These are phyloP conservation scores for Tolypocladium tundrense DNA, from an alignment of 2,329 filamentous ascomycete species.

Conservation along the genomic window DNA sequence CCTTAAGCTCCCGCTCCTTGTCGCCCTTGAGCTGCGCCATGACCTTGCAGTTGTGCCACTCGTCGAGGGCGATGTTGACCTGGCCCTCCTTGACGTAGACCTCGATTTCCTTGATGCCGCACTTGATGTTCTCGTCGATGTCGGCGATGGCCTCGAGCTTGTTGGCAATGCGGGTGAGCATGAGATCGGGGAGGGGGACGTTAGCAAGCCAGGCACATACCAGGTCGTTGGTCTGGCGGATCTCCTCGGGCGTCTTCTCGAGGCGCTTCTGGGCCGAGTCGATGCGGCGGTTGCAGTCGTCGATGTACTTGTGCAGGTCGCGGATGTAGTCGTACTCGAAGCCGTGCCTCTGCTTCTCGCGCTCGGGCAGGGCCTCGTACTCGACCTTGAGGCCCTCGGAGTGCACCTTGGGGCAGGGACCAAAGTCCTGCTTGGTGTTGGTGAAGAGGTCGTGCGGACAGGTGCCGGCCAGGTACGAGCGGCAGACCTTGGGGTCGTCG, in stretches of 20 bases:
- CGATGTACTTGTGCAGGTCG: slow-evolving; percentile 93
- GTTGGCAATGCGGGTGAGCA: background rate
- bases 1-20: slow-evolving; percentile 79
- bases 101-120: slow-evolving; percentile 68
- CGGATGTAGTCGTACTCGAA: slow-evolving; percentile 97
- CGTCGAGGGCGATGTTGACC: slow-evolving; percentile 73
- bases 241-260: slow-evolving; percentile 97
- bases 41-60: slow-evolving; percentile 76
- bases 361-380: slow-evolving; percentile 63
- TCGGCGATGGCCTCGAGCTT: slow-evolving; percentile 75
- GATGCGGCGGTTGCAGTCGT: slow-evolving; percentile 91
- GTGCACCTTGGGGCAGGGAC: slow-evolving; percentile 79
- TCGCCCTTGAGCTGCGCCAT: slow-evolving; percentile 74
- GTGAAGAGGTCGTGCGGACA: slow-evolving; percentile 99
- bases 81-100: slow-evolving; percentile 23
- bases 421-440: slow-evolving; percentile 96
- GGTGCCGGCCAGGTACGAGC: slow-evolving; percentile 84
- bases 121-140: slow-evolving; percentile 65
- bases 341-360: slow-evolving; percentile 67
- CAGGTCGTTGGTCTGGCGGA: slow-evolving; percentile 83
- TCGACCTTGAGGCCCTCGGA: slow-evolving; percentile 81
- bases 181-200: background rate
- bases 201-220: slow-evolving; percentile 23
- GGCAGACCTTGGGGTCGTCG: slow-evolving; percentile 87
- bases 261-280: slow-evolving; percentile 79